These are phyloP conservation scores for Trebouxia gelatinosa DNA, from an alignment of 163 green algal species.

Conservation along the genomic window DNA sequence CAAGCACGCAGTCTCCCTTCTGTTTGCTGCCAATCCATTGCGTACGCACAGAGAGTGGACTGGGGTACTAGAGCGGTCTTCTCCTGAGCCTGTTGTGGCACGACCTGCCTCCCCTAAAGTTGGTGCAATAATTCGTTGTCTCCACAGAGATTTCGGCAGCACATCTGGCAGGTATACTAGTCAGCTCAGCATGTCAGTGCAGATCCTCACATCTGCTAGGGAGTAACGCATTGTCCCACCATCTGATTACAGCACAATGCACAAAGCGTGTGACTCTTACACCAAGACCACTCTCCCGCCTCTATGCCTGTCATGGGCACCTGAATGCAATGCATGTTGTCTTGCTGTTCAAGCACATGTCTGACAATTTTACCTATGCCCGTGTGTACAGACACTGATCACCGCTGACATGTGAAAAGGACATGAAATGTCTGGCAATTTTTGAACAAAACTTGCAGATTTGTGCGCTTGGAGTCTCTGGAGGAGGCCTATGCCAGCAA, in stretches of 20 bases:
- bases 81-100: background rate
- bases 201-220: no score
- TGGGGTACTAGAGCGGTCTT: background rate
- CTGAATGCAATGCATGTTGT: background rate
- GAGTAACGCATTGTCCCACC: no score
- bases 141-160: background rate
- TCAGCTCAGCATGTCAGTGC: background rate
- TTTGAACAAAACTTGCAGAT: background rate
- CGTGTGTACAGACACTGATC: background rate
- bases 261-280: background rate
- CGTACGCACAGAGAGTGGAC: constrained; percentile 15
- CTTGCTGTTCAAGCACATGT: background rate
- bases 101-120: background rate
- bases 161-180: background rate
- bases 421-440: background rate
- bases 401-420: background rate
- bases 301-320: background rate
- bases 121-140: background rate
- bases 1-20: background rate
- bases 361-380: no score
- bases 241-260: background rate
- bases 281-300: background rate
- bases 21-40: constrained; percentile 17
- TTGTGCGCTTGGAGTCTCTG: constrained; percentile 25
- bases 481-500: constrained; percentile 32